Percentiles rank a stretch among this genome's conserved stretches.
Evolutionary conservation across 768 basidiomycete genomes (phyloP).

Genomic region (Tephrocybe sp.): DNA sequence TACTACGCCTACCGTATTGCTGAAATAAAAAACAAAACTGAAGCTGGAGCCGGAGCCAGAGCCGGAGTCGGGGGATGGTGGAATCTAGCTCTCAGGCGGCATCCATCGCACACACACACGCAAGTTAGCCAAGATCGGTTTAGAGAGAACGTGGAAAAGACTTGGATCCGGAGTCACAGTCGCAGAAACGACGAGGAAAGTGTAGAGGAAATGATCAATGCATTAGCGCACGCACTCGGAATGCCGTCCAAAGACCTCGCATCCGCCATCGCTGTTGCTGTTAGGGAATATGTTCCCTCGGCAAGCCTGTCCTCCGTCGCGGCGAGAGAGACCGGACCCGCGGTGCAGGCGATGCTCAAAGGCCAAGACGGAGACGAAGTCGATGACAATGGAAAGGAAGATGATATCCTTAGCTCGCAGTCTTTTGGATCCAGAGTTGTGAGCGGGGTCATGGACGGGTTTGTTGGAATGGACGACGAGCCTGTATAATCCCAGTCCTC

Average conservation of each 20-base stretch:
- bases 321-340: constrained; percentile 42
- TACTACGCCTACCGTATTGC: constrained; percentile 49
- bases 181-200: constrained; percentile 16
- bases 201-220: constrained; percentile 57
- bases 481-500: constrained; percentile 22
- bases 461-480: constrained; percentile 50
- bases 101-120: constrained; percentile 20
- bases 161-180: too few relatives aligned
- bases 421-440: constrained; percentile 26
- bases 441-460: constrained; percentile 27
- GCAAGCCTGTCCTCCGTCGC: constrained; percentile 57
- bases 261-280: constrained; percentile 58
- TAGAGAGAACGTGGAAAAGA: constrained; percentile 10
- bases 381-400: constrained; percentile 5
- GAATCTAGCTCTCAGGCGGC: constrained; percentile 43
- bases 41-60: too few relatives aligned
- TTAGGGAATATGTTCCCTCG: constrained; percentile 56
- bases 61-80: constrained; percentile 63
- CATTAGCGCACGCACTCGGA: constrained; percentile 59
- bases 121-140: not conserved
- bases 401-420: constrained; percentile 2
- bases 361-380: constrained; percentile 18
- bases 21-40: constrained; percentile 42
- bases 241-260: constrained; percentile 61
- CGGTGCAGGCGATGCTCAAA: constrained; percentile 37